Base-by-base conservation (phyloP, 352 stramenopile genomes). In the Elongisporangium prolatum region DNA sequence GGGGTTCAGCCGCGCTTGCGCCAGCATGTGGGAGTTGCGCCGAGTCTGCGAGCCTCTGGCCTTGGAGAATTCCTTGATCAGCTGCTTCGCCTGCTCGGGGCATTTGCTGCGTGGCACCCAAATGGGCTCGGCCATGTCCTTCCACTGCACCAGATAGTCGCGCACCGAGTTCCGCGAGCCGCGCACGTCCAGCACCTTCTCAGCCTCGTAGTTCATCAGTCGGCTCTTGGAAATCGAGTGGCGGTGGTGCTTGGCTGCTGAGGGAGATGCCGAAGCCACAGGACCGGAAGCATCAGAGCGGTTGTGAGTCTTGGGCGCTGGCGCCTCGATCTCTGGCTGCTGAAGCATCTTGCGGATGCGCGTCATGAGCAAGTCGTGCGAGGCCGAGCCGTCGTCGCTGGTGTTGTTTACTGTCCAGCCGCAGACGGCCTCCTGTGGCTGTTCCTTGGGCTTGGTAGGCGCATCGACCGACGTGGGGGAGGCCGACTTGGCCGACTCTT, bases 71-170 rank as follows among this genome's bases (percentile, higher is more conserved):
- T 28, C 4, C 48, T 79, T 65, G 25, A 86, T 81, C 13, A 77
- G 7, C 2, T 63, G 24, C 52, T 64, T 69, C 3, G 64, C 64
- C 50, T 86, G 68, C 0, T 20, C 24, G 0, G 61, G 50, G 34
- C 63, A 70, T 56, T 79, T 75, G 2, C 66, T 65, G 3, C 69
- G 63, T 11, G 60, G 8, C 24, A 83, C 72, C 75, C 75, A 86
- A 6, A 64, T 50, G 6, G 71, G 69, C 17, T 48, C 21, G 1
- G 18, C 17, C 3, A 67, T 16, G 21, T 56, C 66, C 58, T 56
- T 21, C 71, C 69, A 83, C 44, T 71, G 51, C 56, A 86, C 66
- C 8, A 66, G 52, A 57, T 69, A 86, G 52, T 80, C 72, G 25
- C 56, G 74, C 17, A 54, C 24, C 0, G 17, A 66, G 21, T 56